Evolutionary conservation across 768 basidiomycete genomes (phyloP).

Genomic region (Leucocoprinus leucothites): DNA sequence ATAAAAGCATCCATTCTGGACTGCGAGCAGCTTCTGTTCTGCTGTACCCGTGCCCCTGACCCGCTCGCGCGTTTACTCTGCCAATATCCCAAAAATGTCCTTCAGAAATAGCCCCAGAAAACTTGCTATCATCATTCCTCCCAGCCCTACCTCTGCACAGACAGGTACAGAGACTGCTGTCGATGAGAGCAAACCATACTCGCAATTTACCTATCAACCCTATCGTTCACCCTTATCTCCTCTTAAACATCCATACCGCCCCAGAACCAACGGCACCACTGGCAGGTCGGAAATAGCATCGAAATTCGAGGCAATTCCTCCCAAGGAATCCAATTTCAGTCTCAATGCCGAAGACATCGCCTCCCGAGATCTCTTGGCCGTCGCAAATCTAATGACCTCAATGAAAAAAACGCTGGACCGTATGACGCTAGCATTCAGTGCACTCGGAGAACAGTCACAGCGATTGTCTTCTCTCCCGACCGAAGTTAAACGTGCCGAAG

Average conservation of each 20-base stretch:
- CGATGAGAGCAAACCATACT: slow-evolving; percentile 2
- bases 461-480: slow-evolving; percentile 40
- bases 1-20: too few relatives aligned
- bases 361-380: slow-evolving; percentile 37
- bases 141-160: slow-evolving; percentile 14
- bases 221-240: slow-evolving; percentile 4
- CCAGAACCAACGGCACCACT: neutral
- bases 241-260: neutral
- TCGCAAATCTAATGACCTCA: slow-evolving; percentile 41
- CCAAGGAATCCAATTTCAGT: neutral
- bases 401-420: slow-evolving; percentile 41
- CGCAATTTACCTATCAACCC: slow-evolving; percentile 7
- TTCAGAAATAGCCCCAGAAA: slow-evolving; percentile 14
- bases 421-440: slow-evolving; percentile 42
- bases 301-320: neutral
- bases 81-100: too few relatives aligned
- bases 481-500: slow-evolving; percentile 39
- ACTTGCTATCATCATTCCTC: slow-evolving; percentile 25
- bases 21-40: too few relatives aligned
- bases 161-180: slow-evolving; percentile 8
- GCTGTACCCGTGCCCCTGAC: too few relatives aligned
- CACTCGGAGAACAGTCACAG: slow-evolving; percentile 42
- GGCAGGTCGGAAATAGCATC: neutral
- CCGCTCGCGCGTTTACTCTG: too few relatives aligned
- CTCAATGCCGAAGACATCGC: slow-evolving; percentile 20